Conservation (phyloP, 1,284 basidiomycete species). For the Cystobasidium slooffiae region DNA sequence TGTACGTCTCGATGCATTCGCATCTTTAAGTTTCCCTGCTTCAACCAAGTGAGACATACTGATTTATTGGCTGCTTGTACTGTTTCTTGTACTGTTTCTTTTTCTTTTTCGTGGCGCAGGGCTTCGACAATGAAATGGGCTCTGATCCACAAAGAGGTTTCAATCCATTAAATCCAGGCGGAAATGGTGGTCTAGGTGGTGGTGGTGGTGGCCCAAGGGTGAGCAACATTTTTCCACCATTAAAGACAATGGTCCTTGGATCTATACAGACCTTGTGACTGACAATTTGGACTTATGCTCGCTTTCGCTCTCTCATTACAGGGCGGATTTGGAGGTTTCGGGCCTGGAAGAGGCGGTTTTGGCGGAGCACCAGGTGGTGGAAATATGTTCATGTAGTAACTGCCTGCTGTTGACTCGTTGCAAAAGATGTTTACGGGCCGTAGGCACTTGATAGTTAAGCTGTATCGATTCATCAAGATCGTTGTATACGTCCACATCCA, state of each 20-base stretch:
- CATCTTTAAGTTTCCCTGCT: background rate
- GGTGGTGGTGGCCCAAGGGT: background rate
- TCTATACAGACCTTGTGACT: background rate
- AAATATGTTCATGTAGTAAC: slow-evolving; percentile 43
- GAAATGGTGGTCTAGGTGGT: slow-evolving; percentile 31
- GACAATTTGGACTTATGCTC: background rate
- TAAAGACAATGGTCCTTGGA: background rate
- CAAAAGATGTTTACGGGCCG: background rate
- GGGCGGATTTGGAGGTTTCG: slow-evolving; percentile 25
- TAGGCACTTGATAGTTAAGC: too few relatives aligned
- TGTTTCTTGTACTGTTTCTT: background rate
- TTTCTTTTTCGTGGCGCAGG: background rate
- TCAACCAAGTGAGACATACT: background rate
- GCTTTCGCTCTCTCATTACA: background rate
- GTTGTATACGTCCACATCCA: too few relatives aligned
- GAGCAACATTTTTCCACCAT: background rate
- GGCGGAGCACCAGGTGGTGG: slow-evolving; percentile 14
- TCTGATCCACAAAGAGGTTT: slow-evolving; percentile 19
- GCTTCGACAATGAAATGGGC: slow-evolving; percentile 37
- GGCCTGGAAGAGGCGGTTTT: slow-evolving; percentile 12
- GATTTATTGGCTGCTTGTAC: background rate
- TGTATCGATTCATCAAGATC: too few relatives aligned
- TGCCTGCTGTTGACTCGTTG: background rate
- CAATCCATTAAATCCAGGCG: slow-evolving; percentile 32
- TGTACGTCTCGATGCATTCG: slow-evolving; percentile 1